Evolutionary conservation across 352 stramenopile species (phyloP).

Genomic region (Phytophthora cryptogea): DNA sequence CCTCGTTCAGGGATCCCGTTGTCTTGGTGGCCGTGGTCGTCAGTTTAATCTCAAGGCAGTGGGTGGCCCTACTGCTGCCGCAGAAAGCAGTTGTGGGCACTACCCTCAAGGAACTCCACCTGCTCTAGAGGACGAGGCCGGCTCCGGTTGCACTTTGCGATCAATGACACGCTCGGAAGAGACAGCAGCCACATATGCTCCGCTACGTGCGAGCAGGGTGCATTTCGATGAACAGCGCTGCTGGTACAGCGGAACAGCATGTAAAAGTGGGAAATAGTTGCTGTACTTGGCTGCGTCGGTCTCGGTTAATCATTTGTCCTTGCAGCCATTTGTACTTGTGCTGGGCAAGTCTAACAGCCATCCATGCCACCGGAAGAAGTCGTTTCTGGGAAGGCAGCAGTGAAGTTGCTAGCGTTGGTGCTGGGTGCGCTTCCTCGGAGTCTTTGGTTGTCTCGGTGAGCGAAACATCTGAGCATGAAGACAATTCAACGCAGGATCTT

Average conservation of each 20-base stretch:
- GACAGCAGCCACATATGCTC: conserved; percentile 3
- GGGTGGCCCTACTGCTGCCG: conserved; percentile 1
- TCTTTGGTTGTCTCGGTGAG: background rate
- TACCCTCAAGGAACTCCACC: background rate
- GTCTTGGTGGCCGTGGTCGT: conserved; percentile 3
- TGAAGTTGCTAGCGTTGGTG: conserved; percentile 6
- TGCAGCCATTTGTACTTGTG: background rate
- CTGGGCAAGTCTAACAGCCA: no score
- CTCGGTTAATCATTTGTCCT: background rate
- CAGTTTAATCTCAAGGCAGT: conserved; percentile 9
- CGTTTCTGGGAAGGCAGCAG: conserved; percentile 14
- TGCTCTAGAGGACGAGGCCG: background rate
- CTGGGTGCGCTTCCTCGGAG: conserved; percentile 6
- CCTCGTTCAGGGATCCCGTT: conserved; percentile 4
- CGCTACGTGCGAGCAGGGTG: conserved; percentile 1
- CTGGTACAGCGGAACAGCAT: conserved; percentile 20
- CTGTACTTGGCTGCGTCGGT: conserved; percentile 3
- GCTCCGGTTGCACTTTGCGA: background rate
- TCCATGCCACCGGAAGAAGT: background rate
- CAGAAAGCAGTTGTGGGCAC: conserved; percentile 25
- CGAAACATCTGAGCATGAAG: conserved; percentile 16
- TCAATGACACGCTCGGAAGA: conserved; percentile 10
- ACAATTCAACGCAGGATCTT: conserved; percentile 9
- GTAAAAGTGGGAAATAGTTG: conserved; percentile 16
- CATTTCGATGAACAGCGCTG: background rate